These are phyloP conservation scores for Diaporthe citri DNA, from an alignment of 2,329 filamentous ascomycete species.

Conservation along the genomic window DNA sequence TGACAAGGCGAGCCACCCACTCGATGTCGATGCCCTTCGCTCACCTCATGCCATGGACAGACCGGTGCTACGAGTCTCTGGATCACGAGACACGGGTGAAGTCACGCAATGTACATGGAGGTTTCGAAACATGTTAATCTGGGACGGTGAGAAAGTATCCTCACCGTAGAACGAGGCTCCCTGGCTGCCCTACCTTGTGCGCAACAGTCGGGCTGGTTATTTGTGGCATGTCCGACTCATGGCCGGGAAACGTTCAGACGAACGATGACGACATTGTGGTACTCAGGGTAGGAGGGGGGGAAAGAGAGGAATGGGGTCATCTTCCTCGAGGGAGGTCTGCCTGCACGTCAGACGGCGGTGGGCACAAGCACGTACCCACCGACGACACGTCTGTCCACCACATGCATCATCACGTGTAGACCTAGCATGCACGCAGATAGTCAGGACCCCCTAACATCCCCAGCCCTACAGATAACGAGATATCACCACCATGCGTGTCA, in stretches of 20 bases:
- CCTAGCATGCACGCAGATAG: neutral
- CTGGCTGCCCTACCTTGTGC: constrained; percentile 4
- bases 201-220: neutral
- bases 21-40: neutral
- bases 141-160: neutral
- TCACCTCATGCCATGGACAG: constrained; percentile 18
- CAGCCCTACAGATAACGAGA: constrained; percentile 17
- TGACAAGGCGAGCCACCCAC: constrained; percentile 17
- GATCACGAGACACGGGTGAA: neutral
- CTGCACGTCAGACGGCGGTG: constrained; percentile 25
- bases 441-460: neutral
- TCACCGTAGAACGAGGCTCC: neutral
- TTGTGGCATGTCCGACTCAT: constrained; percentile 18
- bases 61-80: neutral
- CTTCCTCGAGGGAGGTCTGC: neutral
- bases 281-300: neutral
- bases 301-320: neutral
- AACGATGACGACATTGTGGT: constrained; percentile 17
- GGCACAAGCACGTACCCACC: constrained; percentile 7
- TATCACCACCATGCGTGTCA: constrained; percentile 16
- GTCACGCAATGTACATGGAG: neutral
- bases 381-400: constrained; percentile 5
- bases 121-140: neutral
- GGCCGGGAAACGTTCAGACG: constrained; percentile 7
- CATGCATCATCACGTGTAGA: neutral